phyloP scores from a whole-genome alignment of 73 alveolate species.

The Breviolum minutum region DNA sequence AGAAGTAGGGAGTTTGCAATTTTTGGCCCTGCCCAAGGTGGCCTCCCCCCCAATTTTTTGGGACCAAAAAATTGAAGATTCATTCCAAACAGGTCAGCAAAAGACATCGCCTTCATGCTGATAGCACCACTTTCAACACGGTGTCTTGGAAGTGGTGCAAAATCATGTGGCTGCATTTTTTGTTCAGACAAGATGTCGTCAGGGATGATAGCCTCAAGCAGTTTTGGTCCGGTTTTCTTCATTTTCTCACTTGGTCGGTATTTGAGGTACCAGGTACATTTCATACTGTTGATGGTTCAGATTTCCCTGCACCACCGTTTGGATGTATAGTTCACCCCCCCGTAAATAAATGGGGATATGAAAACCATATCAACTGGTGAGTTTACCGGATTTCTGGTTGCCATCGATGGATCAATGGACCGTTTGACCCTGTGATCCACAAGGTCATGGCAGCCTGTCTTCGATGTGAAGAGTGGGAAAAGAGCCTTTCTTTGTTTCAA shows the following conservation, averaged over 20 bases:
- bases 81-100: not conserved
- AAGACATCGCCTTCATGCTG: slow-evolving; percentile 48
- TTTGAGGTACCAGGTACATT: not conserved
- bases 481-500: slow-evolving; percentile 24
- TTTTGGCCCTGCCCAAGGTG: not conserved
- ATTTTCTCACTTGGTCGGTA: not conserved
- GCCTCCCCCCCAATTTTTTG: not conserved
- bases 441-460: slow-evolving; percentile 88
- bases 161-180: not conserved
- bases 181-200: not conserved
- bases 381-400: too few species aligned
- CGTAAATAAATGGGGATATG: not conserved
- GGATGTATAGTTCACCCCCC: not conserved
- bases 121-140: slow-evolving; percentile 53
- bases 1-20: not conserved
- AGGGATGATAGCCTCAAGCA: not conserved
- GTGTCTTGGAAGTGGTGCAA: not conserved
- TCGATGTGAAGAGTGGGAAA: slow-evolving; percentile 63
- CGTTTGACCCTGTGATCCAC: not conserved
- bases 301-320: too few species aligned
- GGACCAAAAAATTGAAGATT: not conserved
- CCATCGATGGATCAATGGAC: too few species aligned
- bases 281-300: too few species aligned
- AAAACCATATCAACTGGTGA: not conserved
- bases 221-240: not conserved